Conservation (phyloP, 371 early-diverging fungal species). For the Funneliformis caledonium region DNA sequence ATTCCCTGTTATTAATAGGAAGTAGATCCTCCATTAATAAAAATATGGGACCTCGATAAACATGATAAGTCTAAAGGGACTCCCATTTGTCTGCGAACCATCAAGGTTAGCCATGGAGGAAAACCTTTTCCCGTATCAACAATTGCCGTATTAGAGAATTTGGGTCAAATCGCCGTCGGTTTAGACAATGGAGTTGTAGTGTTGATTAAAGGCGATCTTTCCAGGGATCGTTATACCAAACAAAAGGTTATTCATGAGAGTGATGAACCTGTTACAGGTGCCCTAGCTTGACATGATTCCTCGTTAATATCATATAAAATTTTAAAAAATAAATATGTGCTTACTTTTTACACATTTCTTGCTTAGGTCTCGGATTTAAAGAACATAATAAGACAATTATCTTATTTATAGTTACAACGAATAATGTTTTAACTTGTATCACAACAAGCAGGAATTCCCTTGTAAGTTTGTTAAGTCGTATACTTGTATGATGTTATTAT, state of each 20-base stretch:
- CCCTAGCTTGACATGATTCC: neutral
- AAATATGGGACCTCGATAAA: conserved; percentile 84
- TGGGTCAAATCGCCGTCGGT: conserved; percentile 89
- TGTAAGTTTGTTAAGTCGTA: conserved; percentile 32
- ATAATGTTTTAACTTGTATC: conserved; percentile 67
- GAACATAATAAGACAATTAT: conserved; percentile 71
- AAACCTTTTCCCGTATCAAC: conserved; percentile 85
- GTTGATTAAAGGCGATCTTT: conserved; percentile 81
- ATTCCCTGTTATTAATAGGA: conserved; percentile 50
- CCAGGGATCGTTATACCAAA: conserved; percentile 76
- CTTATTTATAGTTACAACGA: conserved; percentile 77
- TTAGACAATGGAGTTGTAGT: conserved; percentile 90
- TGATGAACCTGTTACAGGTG: conserved; percentile 84
- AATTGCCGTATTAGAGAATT: conserved; percentile 76
- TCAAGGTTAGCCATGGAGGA: conserved; percentile 75
- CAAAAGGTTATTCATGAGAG: conserved; percentile 83
- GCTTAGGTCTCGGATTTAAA: conserved; percentile 73
- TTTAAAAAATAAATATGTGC: neutral
- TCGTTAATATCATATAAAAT: neutral
- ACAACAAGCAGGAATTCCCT: conserved; percentile 62
- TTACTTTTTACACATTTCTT: neutral
- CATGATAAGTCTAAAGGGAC: conserved; percentile 53
- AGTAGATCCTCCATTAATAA: conserved; percentile 64
- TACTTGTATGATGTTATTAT: neutral
- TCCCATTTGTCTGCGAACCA: conserved; percentile 68